Evolutionary conservation across 176 grass and related monocot species (phyloP), one percentile per base, ranked within the genome.

Genomic region (Elaeis guineensis): DNA sequence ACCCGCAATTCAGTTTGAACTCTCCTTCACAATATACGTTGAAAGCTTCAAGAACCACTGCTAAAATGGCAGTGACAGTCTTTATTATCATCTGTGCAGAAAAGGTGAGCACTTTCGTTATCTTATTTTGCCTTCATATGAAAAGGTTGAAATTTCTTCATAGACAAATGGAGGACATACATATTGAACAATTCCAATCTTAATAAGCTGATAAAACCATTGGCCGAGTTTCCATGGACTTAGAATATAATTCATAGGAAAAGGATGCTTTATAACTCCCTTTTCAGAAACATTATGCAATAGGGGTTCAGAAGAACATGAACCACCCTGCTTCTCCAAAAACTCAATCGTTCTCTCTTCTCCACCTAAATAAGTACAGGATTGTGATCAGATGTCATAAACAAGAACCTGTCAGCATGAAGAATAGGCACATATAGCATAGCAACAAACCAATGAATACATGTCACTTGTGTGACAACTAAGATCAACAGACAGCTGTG

Each of bases 171-270:
- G 68, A 59, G 16, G 19, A 65, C 77, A 74, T 96, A 96, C 87
- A 72, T 97, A 97, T 89, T 97, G 93, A 75, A 90, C 91, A 75
- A 97, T 85, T 68, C 93, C 93, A 66, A 97, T 85, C 74, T 91
- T 97, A 69, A 97, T 91, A 68, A 90, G 80, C 52, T 76, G 81
- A 59, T 97, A 97, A 72, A 97, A 91, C 30, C 70, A 83, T 3
- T 61, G 66, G 30, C 87, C 84, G 30, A 97, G 19, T 89, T 72
- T 90, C 87, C 92, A 97, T 17, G 87, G 92, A 62, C 82, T 85
- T 65, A 91, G 23, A 44, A 97, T 78, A 80, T 73, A 89, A 74
- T 91, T 97, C 54, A 97, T 63, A 32, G 93, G 93, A 77, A 97
- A 97, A 68, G 91, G 93, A 66, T 91, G 93, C 70, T 91, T 81